Percentiles rank a stretch among this genome's conserved stretches.
Conservation (phyloP, 257 asterid genomes). For the Anisodus acutangulus region DNA sequence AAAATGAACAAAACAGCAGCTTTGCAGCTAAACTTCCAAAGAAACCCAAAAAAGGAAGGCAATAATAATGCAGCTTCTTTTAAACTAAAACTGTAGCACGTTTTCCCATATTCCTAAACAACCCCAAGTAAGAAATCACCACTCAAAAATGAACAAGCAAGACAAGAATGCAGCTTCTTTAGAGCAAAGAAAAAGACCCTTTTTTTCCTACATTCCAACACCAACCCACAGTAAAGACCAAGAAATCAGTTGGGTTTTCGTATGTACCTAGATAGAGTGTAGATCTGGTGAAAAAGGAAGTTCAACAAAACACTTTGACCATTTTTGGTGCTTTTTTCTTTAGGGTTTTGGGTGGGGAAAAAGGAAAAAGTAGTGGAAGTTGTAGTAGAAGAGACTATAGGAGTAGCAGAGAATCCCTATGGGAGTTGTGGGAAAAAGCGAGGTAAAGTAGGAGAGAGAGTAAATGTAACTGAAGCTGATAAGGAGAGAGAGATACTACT, state of each 20-base stretch:
- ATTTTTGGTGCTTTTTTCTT: conserved; percentile 8
- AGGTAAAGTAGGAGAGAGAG: conserved; percentile 9
- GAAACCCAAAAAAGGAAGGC: background rate
- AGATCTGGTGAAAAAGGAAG: conserved; percentile 18
- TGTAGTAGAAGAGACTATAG: background rate
- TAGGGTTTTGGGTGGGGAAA: conserved; percentile 27
- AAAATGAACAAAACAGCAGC: background rate
- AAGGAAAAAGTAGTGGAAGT: background rate
- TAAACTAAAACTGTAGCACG: conserved; percentile 2
- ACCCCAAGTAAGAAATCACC: background rate
- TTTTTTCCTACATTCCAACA: background rate
- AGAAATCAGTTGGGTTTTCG: conserved; percentile 8
- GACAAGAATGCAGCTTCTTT: conserved; percentile 8
- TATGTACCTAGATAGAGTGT: background rate
- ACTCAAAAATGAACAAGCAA: background rate
- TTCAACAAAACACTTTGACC: background rate
- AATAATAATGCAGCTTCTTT: background rate
- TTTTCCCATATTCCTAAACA: background rate
- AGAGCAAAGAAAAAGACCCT: background rate
- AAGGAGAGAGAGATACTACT: background rate
- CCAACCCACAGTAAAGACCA: background rate
- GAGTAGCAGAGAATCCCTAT: conserved; percentile 27
- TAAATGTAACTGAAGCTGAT: background rate
- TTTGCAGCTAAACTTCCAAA: background rate
- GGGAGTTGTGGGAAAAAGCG: conserved; percentile 30